Evolutionary conservation across 768 basidiomycete species (phyloP).

Genomic region (Aureoboletus auriporus): DNA sequence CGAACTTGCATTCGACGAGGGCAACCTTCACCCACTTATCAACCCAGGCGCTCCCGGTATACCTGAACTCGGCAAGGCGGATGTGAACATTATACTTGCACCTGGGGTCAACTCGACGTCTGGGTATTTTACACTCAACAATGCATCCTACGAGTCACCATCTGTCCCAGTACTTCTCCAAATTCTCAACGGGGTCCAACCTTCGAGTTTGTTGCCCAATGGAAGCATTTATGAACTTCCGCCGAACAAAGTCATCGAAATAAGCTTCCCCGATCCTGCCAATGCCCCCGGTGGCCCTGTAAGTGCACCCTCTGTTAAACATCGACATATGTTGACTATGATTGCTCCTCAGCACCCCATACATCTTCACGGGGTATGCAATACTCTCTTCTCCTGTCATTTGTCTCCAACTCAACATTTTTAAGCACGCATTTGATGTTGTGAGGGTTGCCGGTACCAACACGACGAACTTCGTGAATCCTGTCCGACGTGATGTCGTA

Average conservation of each 20-base stretch:
- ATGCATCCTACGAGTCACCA: conserved; percentile 34
- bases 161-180: conserved; percentile 50
- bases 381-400: not conserved
- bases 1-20: conserved; percentile 33
- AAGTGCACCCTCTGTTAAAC: conserved; percentile 2
- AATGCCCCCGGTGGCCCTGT: conserved; percentile 24
- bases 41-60: conserved; percentile 33
- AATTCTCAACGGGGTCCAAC: conserved; percentile 46
- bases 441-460: conserved; percentile 25
- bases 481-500: conserved; percentile 28
- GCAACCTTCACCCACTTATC: conserved; percentile 32
- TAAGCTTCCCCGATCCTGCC: conserved; percentile 36
- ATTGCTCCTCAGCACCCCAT: conserved; percentile 26
- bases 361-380: conserved; percentile 34
- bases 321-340: not conserved
- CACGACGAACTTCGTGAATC: conserved; percentile 31
- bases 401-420: not conserved
- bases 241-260: conserved; percentile 39
- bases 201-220: conserved; percentile 42
- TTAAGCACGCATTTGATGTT: conserved; percentile 31
- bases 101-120: not conserved
- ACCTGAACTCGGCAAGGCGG: conserved; percentile 34
- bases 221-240: conserved; percentile 44
- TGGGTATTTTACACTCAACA: conserved; percentile 22
- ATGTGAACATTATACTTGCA: conserved; percentile 29